phyloP scores from a whole-genome alignment of 2,329 filamentous ascomycete genomes.

The Beauveria asiatica region DNA sequence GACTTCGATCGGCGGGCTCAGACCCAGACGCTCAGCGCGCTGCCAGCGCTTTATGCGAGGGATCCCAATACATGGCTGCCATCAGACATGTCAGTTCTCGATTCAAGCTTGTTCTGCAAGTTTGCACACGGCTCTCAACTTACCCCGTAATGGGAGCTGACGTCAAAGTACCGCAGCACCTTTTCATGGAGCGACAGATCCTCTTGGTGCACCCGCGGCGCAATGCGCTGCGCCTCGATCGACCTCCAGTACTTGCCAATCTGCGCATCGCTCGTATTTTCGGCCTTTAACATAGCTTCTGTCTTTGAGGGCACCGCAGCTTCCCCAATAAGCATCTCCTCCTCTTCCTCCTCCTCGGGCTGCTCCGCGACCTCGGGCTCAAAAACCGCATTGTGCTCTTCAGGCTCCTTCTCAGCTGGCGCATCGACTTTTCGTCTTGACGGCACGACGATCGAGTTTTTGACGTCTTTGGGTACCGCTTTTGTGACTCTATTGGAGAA shows the following conservation, averaged over 20 bases:
- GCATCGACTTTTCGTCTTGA: constrained; percentile 27
- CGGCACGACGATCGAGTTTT: constrained; percentile 32
- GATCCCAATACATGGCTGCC: constrained; percentile 80
- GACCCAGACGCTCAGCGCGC: constrained; percentile 69
- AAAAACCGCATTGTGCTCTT: constrained; percentile 16
- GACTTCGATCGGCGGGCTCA: constrained; percentile 86
- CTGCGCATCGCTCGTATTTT: constrained; percentile 56
- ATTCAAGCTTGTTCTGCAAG: neutral
- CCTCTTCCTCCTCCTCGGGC: constrained; percentile 18
- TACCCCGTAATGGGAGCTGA: constrained; percentile 86
- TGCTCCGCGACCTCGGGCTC: constrained; percentile 13
- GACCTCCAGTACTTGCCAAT: constrained; percentile 70
- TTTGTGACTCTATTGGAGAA: constrained; percentile 52
- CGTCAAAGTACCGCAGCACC: constrained; percentile 84
- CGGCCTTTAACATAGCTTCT: constrained; percentile 48
- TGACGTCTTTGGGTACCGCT: constrained; percentile 37
- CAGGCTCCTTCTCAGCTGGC: constrained; percentile 16
- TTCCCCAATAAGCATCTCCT: constrained; percentile 20
- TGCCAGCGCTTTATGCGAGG: constrained; percentile 77
- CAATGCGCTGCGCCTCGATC: constrained; percentile 60
- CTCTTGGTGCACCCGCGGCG: constrained; percentile 69
- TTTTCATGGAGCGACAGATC: constrained; percentile 69
- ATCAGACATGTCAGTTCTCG: neutral
- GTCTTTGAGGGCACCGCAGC: constrained; percentile 32
- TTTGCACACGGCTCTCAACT: constrained; percentile 29